Evolutionary conservation across 1,284 basidiomycete species (phyloP).

Genomic region (Puccinia sorghi): DNA sequence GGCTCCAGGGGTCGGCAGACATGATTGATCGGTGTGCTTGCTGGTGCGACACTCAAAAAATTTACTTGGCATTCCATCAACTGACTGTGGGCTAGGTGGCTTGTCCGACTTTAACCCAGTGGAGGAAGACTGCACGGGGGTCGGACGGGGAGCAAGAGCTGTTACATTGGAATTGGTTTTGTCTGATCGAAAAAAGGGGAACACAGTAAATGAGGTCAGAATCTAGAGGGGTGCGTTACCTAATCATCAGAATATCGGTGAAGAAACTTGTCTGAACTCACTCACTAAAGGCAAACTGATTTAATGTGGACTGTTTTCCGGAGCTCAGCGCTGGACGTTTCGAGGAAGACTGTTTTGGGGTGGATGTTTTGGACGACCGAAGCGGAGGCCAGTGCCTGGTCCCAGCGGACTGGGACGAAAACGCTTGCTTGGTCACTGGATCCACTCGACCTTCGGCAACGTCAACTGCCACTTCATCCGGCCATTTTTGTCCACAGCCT

Average conservation of each 20-base stretch:
- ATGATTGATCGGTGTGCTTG: background rate
- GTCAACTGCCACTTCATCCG: conserved; percentile 29
- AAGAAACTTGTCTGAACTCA: background rate
- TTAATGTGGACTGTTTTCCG: conserved; percentile 33
- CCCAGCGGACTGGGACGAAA: conserved; percentile 1
- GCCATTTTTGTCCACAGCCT: conserved; percentile 36
- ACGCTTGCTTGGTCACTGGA: conserved; percentile 22
- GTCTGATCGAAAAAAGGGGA: background rate
- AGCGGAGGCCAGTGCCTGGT: background rate
- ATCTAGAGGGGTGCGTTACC: no score
- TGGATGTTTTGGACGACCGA: background rate
- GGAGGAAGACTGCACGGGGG: background rate
- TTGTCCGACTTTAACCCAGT: background rate
- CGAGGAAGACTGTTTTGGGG: background rate
- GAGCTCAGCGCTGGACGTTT: conserved; percentile 24
- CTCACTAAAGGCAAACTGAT: conserved; percentile 49
- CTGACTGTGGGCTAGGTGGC: background rate
- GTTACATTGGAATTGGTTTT: background rate
- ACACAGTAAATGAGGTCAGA: background rate
- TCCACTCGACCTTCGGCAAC: conserved; percentile 42
- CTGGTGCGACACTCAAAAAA: conserved; percentile 21
- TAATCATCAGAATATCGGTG: background rate
- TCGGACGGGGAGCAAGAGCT: background rate
- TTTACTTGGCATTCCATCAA: conserved; percentile 28
- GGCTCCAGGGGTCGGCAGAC: background rate